These are phyloP conservation scores for Vitis hybrid DNA, from an alignment of 177 flowering plant species.

Conservation along the genomic window DNA sequence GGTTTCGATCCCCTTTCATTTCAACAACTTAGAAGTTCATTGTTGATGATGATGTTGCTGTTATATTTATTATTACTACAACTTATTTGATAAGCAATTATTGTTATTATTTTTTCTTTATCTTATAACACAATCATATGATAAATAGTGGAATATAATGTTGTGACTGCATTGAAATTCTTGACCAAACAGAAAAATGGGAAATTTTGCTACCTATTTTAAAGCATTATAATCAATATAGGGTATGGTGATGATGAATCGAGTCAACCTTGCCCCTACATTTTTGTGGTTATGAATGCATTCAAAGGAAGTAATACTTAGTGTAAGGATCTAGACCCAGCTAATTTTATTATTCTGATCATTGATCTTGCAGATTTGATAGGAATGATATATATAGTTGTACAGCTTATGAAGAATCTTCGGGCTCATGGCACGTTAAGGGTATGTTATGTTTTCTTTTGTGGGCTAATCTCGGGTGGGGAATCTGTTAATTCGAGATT, in stretches of 20 bases:
- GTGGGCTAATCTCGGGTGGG: not conserved
- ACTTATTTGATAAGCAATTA: not conserved
- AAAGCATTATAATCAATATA: too few species aligned
- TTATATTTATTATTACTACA: not conserved
- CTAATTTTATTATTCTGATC: conserved; percentile 17
- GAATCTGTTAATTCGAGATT: not conserved
- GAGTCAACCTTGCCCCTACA: too few species aligned
- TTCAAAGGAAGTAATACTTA: too few species aligned
- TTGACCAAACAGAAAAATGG: not conserved
- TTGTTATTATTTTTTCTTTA: too few species aligned
- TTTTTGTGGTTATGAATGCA: too few species aligned
- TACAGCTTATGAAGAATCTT: conserved; percentile 83
- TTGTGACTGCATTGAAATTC: not conserved
- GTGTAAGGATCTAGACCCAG: too few species aligned
- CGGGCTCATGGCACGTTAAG: conserved; percentile 80
- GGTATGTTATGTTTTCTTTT: conserved; percentile 41
- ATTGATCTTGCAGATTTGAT: conserved; percentile 95
- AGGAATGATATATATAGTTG: conserved; percentile 62
- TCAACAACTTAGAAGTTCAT: not conserved
- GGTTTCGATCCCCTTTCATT: conserved; percentile 33
- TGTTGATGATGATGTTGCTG: too few species aligned
- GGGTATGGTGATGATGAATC: too few species aligned
- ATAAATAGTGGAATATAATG: not conserved
- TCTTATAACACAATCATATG: not conserved
- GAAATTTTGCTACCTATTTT: too few species aligned